Conservation (phyloP, 176 grass and related monocot species). For the Poa annua region DNA sequence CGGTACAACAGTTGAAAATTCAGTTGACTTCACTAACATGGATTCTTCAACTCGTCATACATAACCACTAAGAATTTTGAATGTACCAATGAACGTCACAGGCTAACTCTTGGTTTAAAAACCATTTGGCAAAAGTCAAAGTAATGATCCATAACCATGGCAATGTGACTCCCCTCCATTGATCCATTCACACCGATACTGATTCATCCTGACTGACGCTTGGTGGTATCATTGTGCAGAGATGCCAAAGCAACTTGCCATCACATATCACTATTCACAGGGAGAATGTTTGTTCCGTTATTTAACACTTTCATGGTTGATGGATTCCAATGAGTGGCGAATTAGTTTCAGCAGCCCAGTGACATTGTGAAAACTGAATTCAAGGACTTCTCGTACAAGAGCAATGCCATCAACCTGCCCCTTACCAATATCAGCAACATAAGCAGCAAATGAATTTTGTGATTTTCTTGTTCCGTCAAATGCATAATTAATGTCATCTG, state of each 20-base stretch:
- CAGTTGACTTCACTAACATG: conserved; percentile 31
- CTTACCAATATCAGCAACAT: conserved; percentile 57
- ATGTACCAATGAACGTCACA: conserved; percentile 36
- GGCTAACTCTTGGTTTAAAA: conserved; percentile 18
- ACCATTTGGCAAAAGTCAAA: conserved; percentile 27
- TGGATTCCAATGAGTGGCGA: conserved; percentile 75
- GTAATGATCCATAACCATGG: conserved; percentile 25
- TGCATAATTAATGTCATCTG: conserved; percentile 75
- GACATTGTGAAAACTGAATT: conserved; percentile 94
- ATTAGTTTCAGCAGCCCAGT: conserved; percentile 71
- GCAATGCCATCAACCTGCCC: conserved; percentile 48
- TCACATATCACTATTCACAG: conserved; percentile 38
- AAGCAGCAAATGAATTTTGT: conserved; percentile 60
- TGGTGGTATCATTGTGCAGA: conserved; percentile 31
- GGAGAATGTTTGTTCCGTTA: conserved; percentile 17
- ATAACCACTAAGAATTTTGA: conserved; percentile 34
- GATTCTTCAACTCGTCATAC: conserved; percentile 17
- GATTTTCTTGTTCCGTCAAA: conserved; percentile 93
- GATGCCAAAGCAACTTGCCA: conserved; percentile 35
- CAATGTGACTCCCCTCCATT: background rate
- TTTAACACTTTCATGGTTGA: conserved; percentile 61
- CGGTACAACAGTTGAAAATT: background rate
- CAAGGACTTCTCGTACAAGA: conserved; percentile 72
- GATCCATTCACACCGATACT: conserved; percentile 28
- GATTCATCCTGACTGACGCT: background rate